Conservation (phyloP, 73 alveolate species). For the Durusdinium trenchii region DNA sequence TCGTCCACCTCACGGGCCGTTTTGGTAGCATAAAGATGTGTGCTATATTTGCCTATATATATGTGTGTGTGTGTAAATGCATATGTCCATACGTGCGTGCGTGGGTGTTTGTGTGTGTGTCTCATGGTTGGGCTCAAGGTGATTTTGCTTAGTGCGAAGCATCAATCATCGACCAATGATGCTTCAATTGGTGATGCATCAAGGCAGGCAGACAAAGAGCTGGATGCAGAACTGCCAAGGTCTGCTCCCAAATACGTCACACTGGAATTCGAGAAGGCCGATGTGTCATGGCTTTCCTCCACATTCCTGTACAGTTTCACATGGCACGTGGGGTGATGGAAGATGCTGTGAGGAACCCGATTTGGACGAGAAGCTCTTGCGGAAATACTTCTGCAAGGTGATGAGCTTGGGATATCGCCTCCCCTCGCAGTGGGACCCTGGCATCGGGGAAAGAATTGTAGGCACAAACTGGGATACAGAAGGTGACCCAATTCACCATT, state of each 20-base stretch:
- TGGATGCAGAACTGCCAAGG: constrained; percentile 11
- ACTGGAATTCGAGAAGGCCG: constrained; percentile 83
- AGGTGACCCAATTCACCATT: background rate
- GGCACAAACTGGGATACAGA: background rate
- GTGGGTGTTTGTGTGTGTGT: too few relatives aligned
- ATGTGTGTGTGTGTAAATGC: too few relatives aligned
- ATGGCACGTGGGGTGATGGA: background rate
- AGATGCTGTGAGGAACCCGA: constrained; percentile 44
- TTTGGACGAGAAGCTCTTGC: constrained; percentile 62
- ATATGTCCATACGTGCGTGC: too few relatives aligned
- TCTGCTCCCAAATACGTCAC: constrained; percentile 77
- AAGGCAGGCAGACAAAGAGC: too few relatives aligned
- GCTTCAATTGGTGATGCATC: too few relatives aligned
- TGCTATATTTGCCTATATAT: too few relatives aligned
- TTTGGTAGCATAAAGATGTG: too few relatives aligned
- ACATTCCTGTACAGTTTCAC: background rate
- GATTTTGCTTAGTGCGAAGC: too few relatives aligned
- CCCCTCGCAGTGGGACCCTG: background rate
- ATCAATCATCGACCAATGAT: too few relatives aligned
- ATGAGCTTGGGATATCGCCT: background rate
- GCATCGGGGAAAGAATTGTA: background rate
- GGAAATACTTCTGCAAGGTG: constrained; percentile 89
- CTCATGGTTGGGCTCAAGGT: too few relatives aligned
- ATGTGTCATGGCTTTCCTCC: background rate
- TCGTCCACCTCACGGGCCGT: too few relatives aligned